Base-by-base conservation (phyloP, 2,329 filamentous ascomycete genomes). In the Dothideomycetidae sp. region DNA sequence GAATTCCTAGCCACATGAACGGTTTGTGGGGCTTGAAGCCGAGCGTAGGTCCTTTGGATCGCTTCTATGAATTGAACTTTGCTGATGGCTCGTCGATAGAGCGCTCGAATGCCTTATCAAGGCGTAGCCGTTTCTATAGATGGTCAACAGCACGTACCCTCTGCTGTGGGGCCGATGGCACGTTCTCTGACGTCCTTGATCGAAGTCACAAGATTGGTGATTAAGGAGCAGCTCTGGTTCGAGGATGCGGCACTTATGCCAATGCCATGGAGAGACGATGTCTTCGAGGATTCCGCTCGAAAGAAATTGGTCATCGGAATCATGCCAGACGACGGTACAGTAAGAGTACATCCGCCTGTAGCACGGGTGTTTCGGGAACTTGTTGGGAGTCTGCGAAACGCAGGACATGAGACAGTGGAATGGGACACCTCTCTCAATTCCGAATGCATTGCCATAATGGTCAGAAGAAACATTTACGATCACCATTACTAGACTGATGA, bases 81-180 rank as follows among this genome's bases (percentile, higher is more conserved):
- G n/a, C n/a, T n/a, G n/a, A n/a, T n/a, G n/a, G n/a, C n/a, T n/a
- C n/a, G n/a, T n/a, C n/a, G n/a, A n/a, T n/a, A 75, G 70, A 75
- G 67, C 44, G 59, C 61, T 2, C 63, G 73, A 4, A 49, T 76
- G 1, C 71, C 74, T 0, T 78, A 77, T 35, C 49, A 62, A 10
- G 72, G 71, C 0, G 69, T 73, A 0, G 61, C 70, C 0, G 73
- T 77, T 0, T 75, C 72, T 0, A 75, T 69, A 0, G 71, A 76
- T 29, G 72, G 74, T 2, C 73, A 78, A 47, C 70, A 76, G 39
- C 72, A 78, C 51, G 68, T 78, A 0, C 73, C 73, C 1, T 78
- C 73, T 0, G 63, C 71, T 0, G 56, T 76, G n/a, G 73, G 74
- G 0, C 74, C 75, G 1, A 62, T 79, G 57, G 59, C 68, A 4